A percentile compares a stretch with the other conserved stretches of the same genome.
Conservation (phyloP, 495 filamentous ascomycete species). For the Tuber aestivum region DNA sequence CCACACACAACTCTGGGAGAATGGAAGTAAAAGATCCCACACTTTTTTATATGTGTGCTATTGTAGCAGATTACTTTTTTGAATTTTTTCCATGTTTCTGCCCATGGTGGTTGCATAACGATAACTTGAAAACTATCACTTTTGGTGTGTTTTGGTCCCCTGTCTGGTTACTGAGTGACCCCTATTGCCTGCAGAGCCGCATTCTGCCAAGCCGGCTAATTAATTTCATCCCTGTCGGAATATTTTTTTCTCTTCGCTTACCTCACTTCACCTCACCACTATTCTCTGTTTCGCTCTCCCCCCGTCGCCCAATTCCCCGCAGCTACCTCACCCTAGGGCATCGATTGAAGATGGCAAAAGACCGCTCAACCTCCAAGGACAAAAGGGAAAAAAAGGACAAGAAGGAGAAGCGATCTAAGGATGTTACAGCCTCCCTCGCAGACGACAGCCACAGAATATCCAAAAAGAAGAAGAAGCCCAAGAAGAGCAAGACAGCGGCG, state of each 20-base stretch:
- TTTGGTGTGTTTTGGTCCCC: too few relatives aligned
- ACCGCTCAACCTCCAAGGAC: constrained; percentile 48
- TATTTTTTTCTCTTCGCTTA: background rate
- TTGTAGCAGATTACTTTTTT: too few relatives aligned
- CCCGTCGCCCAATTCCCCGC: background rate
- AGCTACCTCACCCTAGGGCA: background rate
- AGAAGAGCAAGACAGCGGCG: constrained; percentile 48
- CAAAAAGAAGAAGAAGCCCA: constrained; percentile 49
- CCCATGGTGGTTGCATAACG: too few relatives aligned
- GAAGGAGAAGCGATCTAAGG: constrained; percentile 57
- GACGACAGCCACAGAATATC: constrained; percentile 46
- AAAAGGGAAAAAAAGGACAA: constrained; percentile 69
- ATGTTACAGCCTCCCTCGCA: constrained; percentile 51
- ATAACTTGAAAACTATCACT: too few relatives aligned
- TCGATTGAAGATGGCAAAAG: constrained; percentile 37
- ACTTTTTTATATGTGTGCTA: too few relatives aligned
- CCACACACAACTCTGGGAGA: too few relatives aligned
- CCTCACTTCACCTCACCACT: background rate
- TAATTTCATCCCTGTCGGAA: background rate
- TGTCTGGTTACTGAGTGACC: too few relatives aligned
- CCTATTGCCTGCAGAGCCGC: background rate
- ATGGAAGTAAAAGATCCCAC: too few relatives aligned
- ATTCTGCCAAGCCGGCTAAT: background rate
- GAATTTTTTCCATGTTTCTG: too few relatives aligned
- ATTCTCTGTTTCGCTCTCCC: background rate